Evolutionary conservation across 1,284 basidiomycete genomes (phyloP), one percentile per base, ranked within the genome.

Genomic region (Ustilago trichophora): DNA sequence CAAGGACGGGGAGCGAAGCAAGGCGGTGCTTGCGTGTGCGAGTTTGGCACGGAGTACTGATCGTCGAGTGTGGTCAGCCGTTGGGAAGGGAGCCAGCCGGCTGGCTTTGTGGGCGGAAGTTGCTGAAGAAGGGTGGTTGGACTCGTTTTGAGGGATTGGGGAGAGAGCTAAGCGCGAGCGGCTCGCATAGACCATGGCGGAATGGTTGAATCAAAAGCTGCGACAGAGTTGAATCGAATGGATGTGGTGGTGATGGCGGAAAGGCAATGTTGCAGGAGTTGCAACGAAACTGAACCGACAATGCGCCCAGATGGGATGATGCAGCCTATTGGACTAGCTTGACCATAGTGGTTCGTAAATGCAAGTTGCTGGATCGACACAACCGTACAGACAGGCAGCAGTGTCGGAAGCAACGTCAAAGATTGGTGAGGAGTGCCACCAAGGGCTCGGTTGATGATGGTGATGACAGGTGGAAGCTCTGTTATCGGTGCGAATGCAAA

Each of bases 181-280:
- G 33, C 51, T 51, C 22, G 64, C 41, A 35, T 38, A 19, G n/a
- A 60, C 64, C 64, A 60, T 67, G 47, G 22, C 49, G 40, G 27
- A 18, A n/a, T 16, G 26, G 11, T 13, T 13, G n/a, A 24, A 36
- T 18, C 24, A 22, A 27, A 34, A 21, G 42, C 16, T 16, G n/a
- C 15, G n/a, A n/a, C n/a, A n/a, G n/a, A n/a, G n/a, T n/a, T n/a
- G n/a, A n/a, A n/a, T n/a, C n/a, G n/a, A n/a, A n/a, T n/a, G n/a
- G n/a, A n/a, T n/a, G n/a, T n/a, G n/a, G n/a, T n/a, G n/a, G n/a
- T n/a, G n/a, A n/a, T n/a, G n/a, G n/a, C n/a, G n/a, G n/a, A n/a
- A n/a, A n/a, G n/a, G n/a, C n/a, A n/a, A n/a, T n/a, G n/a, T n/a
- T n/a, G n/a, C n/a, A n/a, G n/a, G n/a, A n/a, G n/a, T n/a, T n/a